Base-by-base conservation (phyloP, 768 basidiomycete genomes). In the Macrolepiota dolichaula region DNA sequence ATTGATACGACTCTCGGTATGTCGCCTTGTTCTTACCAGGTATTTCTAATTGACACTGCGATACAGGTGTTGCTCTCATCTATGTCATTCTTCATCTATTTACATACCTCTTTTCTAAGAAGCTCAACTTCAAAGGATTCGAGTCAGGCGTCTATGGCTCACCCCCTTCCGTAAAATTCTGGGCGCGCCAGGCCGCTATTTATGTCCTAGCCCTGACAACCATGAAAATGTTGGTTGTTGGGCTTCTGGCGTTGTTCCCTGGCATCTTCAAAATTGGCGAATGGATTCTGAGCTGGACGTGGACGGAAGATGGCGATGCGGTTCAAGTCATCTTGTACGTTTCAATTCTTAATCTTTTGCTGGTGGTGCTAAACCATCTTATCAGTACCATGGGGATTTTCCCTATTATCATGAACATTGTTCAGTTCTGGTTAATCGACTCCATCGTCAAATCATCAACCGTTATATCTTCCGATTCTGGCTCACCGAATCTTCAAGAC, bases 401-500 rank as follows among this genome's bases (percentile, higher is more conserved):
- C 75, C 95, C 94, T 0, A 89, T 91, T 65, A 75, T 87, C 46
- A 92, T 93, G 91, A 94, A 94, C 72, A 75, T 94, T 38, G 66
- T 93, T 11, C 96, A 98, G 71, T 98, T 98, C 81, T 95, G 95
- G 87, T 77, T 97, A 54, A 95, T 97, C 61, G 94, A 97, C 74
- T 90, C 91, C 0, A 94, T 95, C 55, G 91, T 95, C 69, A 95
- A 95, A 74, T 88, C 87, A 1, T 85, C 85, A 9, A 70, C 72
- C 17, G 64, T 74, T 9, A 67, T 80, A 3, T 68, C 76, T 24
- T 70, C 82, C 22, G 81, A 77, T 22, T 51, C 79, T 0, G 74
- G 78, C 59, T 68, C 74, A 0, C 71, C 79, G 17, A 69, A 74
- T 37, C 72, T 75, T 0, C 49, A 70, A 59, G 75, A 81, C 36